Percentiles rank a stretch among this genome's conserved stretches.
Conservation (phyloP, 2,329 filamentous ascomycete species). For the Triangularia verruculosa region DNA sequence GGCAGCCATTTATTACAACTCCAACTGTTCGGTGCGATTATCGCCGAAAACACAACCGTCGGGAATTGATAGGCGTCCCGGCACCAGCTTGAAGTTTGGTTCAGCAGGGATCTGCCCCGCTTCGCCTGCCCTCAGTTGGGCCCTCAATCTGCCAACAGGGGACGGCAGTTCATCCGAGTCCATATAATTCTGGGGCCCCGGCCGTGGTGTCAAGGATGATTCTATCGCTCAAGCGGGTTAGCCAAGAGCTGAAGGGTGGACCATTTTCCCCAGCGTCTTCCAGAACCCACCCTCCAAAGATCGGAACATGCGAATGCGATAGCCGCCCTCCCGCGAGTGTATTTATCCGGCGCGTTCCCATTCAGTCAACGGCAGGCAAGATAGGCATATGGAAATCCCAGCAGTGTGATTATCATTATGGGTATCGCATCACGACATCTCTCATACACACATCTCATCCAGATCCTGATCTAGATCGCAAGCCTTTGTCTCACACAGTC, state of each 20-base stretch:
- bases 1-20: not conserved
- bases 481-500: constrained; percentile 52
- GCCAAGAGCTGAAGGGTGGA: not conserved
- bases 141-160: not conserved
- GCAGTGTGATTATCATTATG: not conserved
- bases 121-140: not conserved
- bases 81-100: not conserved
- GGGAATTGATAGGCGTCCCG: constrained; percentile 9
- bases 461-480: not conserved
- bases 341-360: not conserved
- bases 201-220: not conserved
- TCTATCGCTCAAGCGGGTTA: not conserved
- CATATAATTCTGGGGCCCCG: not conserved
- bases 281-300: not conserved
- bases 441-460: not conserved
- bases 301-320: not conserved
- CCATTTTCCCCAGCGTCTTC: not conserved
- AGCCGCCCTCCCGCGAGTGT: not conserved
- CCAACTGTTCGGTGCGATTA: not conserved
- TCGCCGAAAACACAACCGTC: not conserved
- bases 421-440: not conserved
- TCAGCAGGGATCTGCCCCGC: not conserved
- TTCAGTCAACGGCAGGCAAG: not conserved
- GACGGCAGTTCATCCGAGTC: constrained; percentile 8
- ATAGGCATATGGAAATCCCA: not conserved